phyloP scores from a whole-genome alignment of 306 rosid species.

The Cicer cuneatum region DNA sequence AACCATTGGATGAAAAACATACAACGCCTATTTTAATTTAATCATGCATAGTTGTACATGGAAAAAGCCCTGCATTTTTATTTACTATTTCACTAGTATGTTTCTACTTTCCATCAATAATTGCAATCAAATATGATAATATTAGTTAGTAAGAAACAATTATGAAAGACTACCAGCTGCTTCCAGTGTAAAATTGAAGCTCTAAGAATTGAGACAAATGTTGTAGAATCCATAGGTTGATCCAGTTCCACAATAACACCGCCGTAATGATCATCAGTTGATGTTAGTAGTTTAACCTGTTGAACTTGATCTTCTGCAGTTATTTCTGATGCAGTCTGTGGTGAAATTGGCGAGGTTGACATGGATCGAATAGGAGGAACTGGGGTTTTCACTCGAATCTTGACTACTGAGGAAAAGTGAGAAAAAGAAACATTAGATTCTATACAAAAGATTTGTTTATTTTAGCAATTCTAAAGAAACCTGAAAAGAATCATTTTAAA shows the following conservation, averaged over 20 bases:
- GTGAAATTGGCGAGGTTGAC: constrained; percentile 43
- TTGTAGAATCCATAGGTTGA: constrained; percentile 59
- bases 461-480: neutral
- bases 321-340: constrained; percentile 41
- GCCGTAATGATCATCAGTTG: constrained; percentile 63
- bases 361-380: constrained; percentile 36
- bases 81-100: neutral
- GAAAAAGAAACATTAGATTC: neutral
- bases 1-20: too few species aligned
- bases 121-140: constrained; percentile 16
- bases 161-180: constrained; percentile 59
- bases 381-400: constrained; percentile 29
- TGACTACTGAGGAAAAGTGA: constrained; percentile 33
- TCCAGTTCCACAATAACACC: constrained; percentile 75
- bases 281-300: constrained; percentile 54
- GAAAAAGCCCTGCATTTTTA: neutral
- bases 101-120: neutral
- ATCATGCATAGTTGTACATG: neutral
- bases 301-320: constrained; percentile 47
- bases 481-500: constrained; percentile 15
- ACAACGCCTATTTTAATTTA: too few species aligned
- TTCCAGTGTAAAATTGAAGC: constrained; percentile 82
- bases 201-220: constrained; percentile 58
- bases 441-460: constrained; percentile 7
- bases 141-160: neutral